phyloP scores from a whole-genome alignment of 345 rosid species.

The Punica granatum region DNA sequence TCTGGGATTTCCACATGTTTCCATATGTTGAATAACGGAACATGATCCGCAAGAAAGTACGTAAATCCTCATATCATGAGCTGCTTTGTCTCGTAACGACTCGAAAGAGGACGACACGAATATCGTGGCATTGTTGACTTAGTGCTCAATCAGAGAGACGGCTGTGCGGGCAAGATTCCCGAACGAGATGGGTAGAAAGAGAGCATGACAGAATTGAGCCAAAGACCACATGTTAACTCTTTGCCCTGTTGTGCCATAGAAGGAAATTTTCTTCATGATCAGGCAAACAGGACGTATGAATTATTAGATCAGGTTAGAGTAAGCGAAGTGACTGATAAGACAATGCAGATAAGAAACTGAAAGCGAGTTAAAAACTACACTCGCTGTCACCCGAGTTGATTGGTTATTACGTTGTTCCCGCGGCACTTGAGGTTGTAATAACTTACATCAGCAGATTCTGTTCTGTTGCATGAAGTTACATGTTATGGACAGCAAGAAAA shows the following conservation, averaged over 20 bases:
- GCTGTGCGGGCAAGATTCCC: not conserved
- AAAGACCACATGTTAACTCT: not conserved
- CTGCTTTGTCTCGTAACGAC: not conserved
- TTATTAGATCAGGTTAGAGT: not conserved
- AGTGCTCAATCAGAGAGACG: not conserved
- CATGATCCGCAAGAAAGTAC: not conserved
- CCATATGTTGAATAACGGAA: not conserved
- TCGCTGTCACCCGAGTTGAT: not conserved
- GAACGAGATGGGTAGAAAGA: not conserved
- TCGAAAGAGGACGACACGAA: not conserved
- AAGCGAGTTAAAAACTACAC: not conserved
- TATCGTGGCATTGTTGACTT: not conserved
- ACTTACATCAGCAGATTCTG: constrained; percentile 1
- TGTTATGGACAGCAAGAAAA: not conserved
- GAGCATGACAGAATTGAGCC: not conserved
- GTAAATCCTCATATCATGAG: not conserved
- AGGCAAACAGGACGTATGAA: not conserved
- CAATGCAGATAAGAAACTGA: not conserved
- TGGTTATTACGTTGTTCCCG: not conserved
- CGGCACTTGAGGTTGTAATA: not conserved
- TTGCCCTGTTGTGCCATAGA: not conserved
- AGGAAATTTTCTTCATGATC: not conserved
- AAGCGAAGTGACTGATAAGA: not conserved
- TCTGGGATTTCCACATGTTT: not conserved
- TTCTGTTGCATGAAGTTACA: not conserved